phyloP scores from a whole-genome alignment of 306 rosid genomes.

The Cicer judaicum region DNA sequence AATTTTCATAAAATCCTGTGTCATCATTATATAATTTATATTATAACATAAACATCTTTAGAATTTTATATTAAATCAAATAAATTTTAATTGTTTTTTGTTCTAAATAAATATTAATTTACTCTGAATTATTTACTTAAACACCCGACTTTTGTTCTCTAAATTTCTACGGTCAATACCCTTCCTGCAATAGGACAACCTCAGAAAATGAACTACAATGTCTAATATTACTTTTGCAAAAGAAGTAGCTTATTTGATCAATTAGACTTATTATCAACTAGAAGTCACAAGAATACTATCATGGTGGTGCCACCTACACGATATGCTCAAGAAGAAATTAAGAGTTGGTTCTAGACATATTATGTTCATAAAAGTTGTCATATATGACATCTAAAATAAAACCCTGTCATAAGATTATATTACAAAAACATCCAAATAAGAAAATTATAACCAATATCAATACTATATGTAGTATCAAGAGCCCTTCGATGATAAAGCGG shows the following conservation, averaged over 20 bases:
- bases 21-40: not conserved
- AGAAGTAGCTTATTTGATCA: not conserved
- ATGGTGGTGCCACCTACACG: not conserved
- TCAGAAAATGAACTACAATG: too few relatives aligned
- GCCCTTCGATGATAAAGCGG: too few relatives aligned
- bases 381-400: too few relatives aligned
- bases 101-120: too few relatives aligned
- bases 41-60: not conserved
- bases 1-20: not conserved
- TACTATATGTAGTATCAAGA: too few relatives aligned
- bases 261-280: not conserved
- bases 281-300: not conserved
- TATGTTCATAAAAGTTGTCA: too few relatives aligned
- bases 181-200: too few relatives aligned
- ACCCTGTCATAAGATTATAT: too few relatives aligned
- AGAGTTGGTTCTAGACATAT: not conserved
- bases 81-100: not conserved
- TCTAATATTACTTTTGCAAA: too few relatives aligned
- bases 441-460: too few relatives aligned
- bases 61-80: not conserved
- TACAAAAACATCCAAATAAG: too few relatives aligned
- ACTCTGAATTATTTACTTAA: not conserved
- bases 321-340: not conserved
- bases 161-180: too few relatives aligned
- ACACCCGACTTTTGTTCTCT: not conserved